Base-by-base conservation (phyloP, 2,329 filamentous ascomycete genomes). In the Dryadomyces sulphureus region DNA sequence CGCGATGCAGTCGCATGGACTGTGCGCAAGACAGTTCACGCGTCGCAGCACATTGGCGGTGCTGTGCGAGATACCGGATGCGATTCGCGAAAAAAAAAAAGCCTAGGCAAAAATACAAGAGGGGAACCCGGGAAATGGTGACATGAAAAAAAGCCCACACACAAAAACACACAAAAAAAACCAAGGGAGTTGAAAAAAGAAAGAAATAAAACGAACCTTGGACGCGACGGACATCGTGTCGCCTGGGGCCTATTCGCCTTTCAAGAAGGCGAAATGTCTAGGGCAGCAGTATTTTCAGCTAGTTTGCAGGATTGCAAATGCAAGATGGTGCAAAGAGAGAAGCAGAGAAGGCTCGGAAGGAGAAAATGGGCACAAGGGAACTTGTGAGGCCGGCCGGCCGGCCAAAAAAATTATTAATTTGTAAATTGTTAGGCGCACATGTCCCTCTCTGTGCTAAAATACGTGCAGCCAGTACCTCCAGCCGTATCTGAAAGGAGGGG, bases 91-190 rank as follows among this genome's bases (percentile, higher is more conserved):
- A 32, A 20, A 38, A 38, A 21, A 19, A 40, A 32, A 39, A 39
- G 12, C 5, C 12, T n/a, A 17, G 21, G 30, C 27, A 40, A 35
- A 12, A n/a, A 38, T 20, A 24, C 17, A 36, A 39, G 27, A 30
- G 14, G 27, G 14, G 14, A 30, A 30, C 14, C 96, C 62, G 84
- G 80, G 78, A 96, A 96, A 90, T 95, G 56, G 21, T 32, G 42
- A 47, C 35, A 54, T 44, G 43, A 48, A 39, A 47, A 45, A 42
- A 35, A 19, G 27, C 19, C 24, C 38, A 34, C 30, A 41, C 41
- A n/a, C 24, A 38, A 25, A 24, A 21, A 36, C 39, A 19, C 24
- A n/a, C 30, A 38, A 8, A 22, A 43, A 39, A 35, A 44, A 14
- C 16, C 19, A 19, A 11, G 66, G 70, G 52, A 63, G n/a, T n/a